A percentile compares a stretch with the other conserved stretches of the same genome.
phyloP scores from a whole-genome alignment of 148 eudicot genomes.

The Fallopia convolvulus region DNA sequence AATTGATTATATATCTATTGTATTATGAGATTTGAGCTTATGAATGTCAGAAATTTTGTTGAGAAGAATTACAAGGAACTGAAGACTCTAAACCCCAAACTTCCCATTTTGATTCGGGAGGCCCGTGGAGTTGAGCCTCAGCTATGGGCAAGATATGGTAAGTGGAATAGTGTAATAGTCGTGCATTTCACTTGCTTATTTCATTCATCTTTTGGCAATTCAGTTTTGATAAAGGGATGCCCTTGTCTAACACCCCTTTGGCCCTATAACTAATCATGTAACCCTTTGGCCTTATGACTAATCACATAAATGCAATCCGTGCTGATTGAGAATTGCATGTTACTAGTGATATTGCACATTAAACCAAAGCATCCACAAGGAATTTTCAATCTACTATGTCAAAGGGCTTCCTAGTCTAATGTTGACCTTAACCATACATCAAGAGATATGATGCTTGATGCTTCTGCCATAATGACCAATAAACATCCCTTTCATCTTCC shows the following conservation, averaged over 20 bases:
- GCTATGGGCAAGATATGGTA: conserved; percentile 97
- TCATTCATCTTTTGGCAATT: not conserved
- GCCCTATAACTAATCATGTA: not conserved
- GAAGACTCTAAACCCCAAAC: conserved; percentile 75
- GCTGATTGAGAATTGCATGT: too few relatives aligned
- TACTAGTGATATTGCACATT: too few relatives aligned
- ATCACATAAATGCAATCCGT: too few relatives aligned
- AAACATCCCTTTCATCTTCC: too few relatives aligned
- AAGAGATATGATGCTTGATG: not conserved
- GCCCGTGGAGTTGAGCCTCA: conserved; percentile 79
- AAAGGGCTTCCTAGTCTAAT: not conserved
- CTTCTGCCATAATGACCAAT: not conserved
- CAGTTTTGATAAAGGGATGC: not conserved
- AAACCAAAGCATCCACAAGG: not conserved
- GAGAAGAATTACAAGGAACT: conserved; percentile 87
- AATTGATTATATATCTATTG: not conserved
- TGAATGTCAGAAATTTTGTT: conserved; percentile 48
- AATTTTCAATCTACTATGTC: not conserved
- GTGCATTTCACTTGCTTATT: not conserved
- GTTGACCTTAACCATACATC: too few relatives aligned
- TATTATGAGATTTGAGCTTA: conserved; percentile 2
- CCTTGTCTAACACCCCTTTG: not conserved
- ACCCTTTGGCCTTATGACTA: too few relatives aligned
- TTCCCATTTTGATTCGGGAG: conserved; percentile 94
- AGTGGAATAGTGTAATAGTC: not conserved